Base-by-base conservation (phyloP, 1,284 basidiomycete genomes). In the Ganoderma meredithae region DNA sequence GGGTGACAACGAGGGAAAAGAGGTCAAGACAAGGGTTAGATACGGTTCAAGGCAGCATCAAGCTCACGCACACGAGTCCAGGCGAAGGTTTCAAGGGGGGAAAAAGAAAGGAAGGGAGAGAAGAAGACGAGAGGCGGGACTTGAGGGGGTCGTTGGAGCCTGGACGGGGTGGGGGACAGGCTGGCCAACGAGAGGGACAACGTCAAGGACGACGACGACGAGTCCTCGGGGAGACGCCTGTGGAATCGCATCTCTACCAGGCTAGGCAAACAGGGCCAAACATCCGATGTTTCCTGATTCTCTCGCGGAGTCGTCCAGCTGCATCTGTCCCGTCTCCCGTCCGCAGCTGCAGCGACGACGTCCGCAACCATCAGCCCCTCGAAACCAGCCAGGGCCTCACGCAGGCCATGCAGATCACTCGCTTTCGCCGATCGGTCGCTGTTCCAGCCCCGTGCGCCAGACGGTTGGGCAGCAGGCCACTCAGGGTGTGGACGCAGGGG, bases 141-240 rank as follows among this genome's bases (percentile, higher is more conserved):
- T 66, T 65, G 58, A 27, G 66, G 63, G 43, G 63, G 65, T 69
- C 69, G 69, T 71, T 70, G 75, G 62, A 58, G 64, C 65, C 67
- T 69, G 68, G 73, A 69, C 74, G 66, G 64, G 69, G 71, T 64
- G 68, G 69, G 62, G 53, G 17, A 47, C 61, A 62, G 68, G 70
- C 68, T 68, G 63, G 73, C 73, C 74, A 73, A 76, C 75, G 76
- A 74, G 70, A 68, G 66, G 73, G 72, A 74, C 75, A 71, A 72
- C 74, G 74, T 73, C 73, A 70, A 75, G 67, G 69, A 67, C 53
- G 62, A 72, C 72, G 71, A 72, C 68, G 67, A 71, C 73, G 68
- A 70, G 69, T 64, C 65, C 67, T 49, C 55, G 36, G 36, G 33
- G 22, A 63, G 36, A 40, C 71, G 71, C 69, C 65, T 55, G 22